Evolutionary conservation across 805 yeast species (phyloP).

Genomic region (Cyberlindnera veronae): DNA sequence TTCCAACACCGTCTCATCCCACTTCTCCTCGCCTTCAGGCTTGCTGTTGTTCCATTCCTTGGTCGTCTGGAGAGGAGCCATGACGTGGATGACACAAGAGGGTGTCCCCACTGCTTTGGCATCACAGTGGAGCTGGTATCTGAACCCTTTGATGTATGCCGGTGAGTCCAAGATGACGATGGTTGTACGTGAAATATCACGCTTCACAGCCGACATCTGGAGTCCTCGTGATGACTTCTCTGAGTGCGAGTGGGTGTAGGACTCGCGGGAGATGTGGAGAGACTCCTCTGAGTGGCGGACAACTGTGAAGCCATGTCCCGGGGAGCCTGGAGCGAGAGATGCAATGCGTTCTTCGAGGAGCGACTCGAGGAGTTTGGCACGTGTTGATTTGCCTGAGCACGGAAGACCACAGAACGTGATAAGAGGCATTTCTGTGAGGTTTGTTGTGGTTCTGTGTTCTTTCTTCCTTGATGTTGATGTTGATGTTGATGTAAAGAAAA

Average conservation of each 20-base stretch:
- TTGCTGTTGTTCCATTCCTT: slow-evolving; percentile 53
- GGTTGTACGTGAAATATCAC: slow-evolving; percentile 64
- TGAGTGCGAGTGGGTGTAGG: slow-evolving; percentile 65
- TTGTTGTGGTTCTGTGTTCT: background rate
- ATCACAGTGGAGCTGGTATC: slow-evolving; percentile 93
- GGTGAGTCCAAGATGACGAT: slow-evolving; percentile 84
- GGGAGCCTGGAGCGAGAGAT: slow-evolving; percentile 36
- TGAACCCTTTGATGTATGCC: slow-evolving; percentile 89
- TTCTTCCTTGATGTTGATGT: background rate
- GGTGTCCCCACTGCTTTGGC: slow-evolving; percentile 82
- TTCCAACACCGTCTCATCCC: slow-evolving; percentile 64
- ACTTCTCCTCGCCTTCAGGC: slow-evolving; percentile 32
- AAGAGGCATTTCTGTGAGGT: slow-evolving; percentile 75
- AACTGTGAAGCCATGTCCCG: slow-evolving; percentile 56
- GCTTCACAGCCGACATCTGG: slow-evolving; percentile 84
- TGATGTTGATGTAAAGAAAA: slow-evolving; percentile 5
- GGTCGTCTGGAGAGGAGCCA: slow-evolving; percentile 63
- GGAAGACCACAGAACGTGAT: slow-evolving; percentile 84
- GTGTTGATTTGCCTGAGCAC: slow-evolving; percentile 74
- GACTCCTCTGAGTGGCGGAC: slow-evolving; percentile 74
- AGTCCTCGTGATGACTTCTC: slow-evolving; percentile 83
- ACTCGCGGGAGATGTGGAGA: slow-evolving; percentile 64
- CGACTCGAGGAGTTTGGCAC: slow-evolving; percentile 55
- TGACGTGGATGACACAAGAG: slow-evolving; percentile 76
- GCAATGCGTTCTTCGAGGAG: slow-evolving; percentile 46